phyloP scores from a whole-genome alignment of 2,329 filamentous ascomycete genomes.

The Cladosporium oxysporum region DNA sequence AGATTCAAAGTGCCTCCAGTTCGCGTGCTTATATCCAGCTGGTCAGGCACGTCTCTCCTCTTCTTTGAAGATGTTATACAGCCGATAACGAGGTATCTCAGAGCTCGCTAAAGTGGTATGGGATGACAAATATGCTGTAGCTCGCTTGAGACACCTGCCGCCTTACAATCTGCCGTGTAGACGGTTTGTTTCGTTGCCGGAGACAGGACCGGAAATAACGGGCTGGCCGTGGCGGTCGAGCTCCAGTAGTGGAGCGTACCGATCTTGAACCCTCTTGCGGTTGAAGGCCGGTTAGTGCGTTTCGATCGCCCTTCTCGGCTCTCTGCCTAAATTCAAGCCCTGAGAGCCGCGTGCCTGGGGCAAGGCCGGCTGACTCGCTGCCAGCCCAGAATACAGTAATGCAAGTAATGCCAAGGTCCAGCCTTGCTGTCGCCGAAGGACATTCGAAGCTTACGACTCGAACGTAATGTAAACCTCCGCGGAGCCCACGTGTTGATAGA shows the following conservation, averaged over 20 bases:
- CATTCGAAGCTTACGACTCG: not conserved
- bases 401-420: constrained; percentile 8
- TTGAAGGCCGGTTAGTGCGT: constrained; percentile 8
- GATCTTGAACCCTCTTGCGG: constrained; percentile 15
- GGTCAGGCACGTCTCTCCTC: not conserved
- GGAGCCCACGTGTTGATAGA: not conserved
- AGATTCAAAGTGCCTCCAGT: not conserved
- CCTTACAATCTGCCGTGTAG: not conserved
- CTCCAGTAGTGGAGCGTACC: constrained; percentile 3
- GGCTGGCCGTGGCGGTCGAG: not conserved
- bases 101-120: not conserved
- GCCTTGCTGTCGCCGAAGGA: not conserved
- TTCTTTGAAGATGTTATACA: not conserved
- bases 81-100: not conserved
- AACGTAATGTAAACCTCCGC: not conserved
- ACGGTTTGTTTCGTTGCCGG: not conserved
- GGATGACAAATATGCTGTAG: constrained; percentile 1
- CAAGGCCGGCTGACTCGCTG: not conserved
- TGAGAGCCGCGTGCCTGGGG: not conserved
- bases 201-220: not conserved
- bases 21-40: not conserved
- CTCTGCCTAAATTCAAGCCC: constrained; percentile 4
- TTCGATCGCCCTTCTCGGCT: not conserved
- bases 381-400: not conserved
- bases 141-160: not conserved